Evolutionary conservation across 2,329 filamentous ascomycete genomes (phyloP).

Genomic region (Trichoderma gracile): DNA sequence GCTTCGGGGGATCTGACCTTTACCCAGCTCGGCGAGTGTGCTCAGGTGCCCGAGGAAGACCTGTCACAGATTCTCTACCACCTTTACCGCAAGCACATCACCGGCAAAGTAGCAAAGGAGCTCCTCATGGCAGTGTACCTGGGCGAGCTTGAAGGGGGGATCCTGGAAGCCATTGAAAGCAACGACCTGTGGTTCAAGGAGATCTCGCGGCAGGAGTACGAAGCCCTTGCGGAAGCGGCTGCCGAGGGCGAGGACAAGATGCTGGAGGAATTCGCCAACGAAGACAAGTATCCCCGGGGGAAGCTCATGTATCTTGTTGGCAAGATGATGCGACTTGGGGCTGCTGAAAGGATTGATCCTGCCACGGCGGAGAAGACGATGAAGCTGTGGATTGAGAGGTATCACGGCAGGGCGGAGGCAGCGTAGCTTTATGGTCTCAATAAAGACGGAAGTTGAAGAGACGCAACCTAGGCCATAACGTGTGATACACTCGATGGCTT

Average conservation of each 20-base stretch:
- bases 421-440: too few species aligned
- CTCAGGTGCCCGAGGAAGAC: constrained; percentile 47
- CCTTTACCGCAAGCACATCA: constrained; percentile 52
- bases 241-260: constrained; percentile 50
- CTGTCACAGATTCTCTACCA: constrained; percentile 55
- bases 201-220: constrained; percentile 51
- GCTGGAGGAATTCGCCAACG: constrained; percentile 47
- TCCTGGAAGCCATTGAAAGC: constrained; percentile 48
- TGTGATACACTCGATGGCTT: too few species aligned
- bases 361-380: constrained; percentile 51
- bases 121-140: constrained; percentile 56
- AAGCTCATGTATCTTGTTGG: constrained; percentile 63
- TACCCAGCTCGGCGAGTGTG: constrained; percentile 50
- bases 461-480: too few species aligned
- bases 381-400: constrained; percentile 36
- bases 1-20: constrained; percentile 41
- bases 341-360: constrained; percentile 57
- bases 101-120: constrained; percentile 59
- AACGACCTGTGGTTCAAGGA: constrained; percentile 58
- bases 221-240: constrained; percentile 46
- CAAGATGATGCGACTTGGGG: constrained; percentile 57
- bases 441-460: too few species aligned
- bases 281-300: constrained; percentile 53
- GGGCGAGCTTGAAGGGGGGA: constrained; percentile 46
- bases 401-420: constrained; percentile 7